These are phyloP conservation scores for Picochlorum sp. DNA, from an alignment of 139 green algal genomes.

Conservation along the genomic window DNA sequence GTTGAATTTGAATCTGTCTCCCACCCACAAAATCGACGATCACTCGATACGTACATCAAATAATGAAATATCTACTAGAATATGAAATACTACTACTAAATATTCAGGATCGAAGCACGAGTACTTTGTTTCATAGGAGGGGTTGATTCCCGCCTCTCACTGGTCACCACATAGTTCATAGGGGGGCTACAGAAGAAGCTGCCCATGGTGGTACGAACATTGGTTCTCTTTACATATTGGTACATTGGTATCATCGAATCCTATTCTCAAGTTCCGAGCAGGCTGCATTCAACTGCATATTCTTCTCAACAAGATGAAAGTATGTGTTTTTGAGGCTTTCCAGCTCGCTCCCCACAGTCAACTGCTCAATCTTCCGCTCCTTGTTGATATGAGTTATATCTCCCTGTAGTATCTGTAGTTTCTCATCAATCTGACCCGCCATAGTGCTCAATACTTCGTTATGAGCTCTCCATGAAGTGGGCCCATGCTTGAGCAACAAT, in stretches of 20 bases:
- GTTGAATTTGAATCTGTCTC: too few species aligned
- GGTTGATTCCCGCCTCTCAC: too few species aligned
- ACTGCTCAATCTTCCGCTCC: slow-evolving; percentile 72
- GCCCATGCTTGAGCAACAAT: slow-evolving; percentile 65
- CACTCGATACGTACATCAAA: too few species aligned
- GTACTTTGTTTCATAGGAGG: too few species aligned
- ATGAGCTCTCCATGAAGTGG: slow-evolving; percentile 51
- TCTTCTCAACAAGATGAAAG: slow-evolving; percentile 43
- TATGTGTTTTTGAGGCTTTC: slow-evolving; percentile 36
- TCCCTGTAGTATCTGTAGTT: slow-evolving; percentile 23
- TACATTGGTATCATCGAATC: not conserved
- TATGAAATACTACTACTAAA: too few species aligned
- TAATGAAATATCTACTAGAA: too few species aligned
- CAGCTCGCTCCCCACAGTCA: slow-evolving; percentile 12
- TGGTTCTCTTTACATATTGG: too few species aligned
- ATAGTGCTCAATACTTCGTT: slow-evolving; percentile 25
- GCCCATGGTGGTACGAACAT: too few species aligned
- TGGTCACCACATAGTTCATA: too few species aligned
- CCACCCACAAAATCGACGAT: too few species aligned
- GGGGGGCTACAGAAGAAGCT: too few species aligned
- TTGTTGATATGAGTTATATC: slow-evolving; percentile 54
- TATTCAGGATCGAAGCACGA: too few species aligned
- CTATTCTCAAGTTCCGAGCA: slow-evolving; percentile 34
- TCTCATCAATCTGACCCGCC: slow-evolving; percentile 16
- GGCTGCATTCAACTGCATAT: slow-evolving; percentile 48